A percentile compares a stretch with the other conserved stretches of the same genome.
These are phyloP conservation scores for Dryadomyces quercus-mongolicae DNA, from an alignment of 2,329 filamentous ascomycete genomes.

Conservation along the genomic window DNA sequence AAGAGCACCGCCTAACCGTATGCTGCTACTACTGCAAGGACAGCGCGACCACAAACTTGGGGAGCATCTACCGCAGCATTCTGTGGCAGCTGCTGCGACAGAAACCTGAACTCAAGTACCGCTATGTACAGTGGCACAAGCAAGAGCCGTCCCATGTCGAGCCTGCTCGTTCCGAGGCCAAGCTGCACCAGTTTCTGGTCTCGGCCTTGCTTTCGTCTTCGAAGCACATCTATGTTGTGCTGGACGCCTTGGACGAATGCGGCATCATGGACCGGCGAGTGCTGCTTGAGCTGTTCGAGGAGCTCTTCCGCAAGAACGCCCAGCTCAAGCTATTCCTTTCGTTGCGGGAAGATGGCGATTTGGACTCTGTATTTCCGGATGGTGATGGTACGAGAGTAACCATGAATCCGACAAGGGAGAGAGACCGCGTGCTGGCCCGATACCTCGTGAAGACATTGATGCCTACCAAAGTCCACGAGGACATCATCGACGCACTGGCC, in stretches of 20 bases:
- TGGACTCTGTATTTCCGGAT: not conserved
- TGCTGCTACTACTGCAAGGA: too few species aligned
- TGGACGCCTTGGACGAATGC: slow-evolving; percentile 2
- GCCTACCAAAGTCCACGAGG: not conserved
- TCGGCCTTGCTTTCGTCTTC: not conserved
- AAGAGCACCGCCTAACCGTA: too few species aligned
- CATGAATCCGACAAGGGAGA: not conserved
- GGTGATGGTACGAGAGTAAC: not conserved
- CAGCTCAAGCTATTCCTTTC: not conserved
- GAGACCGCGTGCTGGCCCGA: not conserved
- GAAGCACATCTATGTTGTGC: slow-evolving; percentile 7
- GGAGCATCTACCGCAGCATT: too few species aligned
- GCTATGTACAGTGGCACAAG: too few species aligned
- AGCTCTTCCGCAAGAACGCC: not conserved
- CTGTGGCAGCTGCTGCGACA: too few species aligned
- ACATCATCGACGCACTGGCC: not conserved
- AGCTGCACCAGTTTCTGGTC: not conserved
- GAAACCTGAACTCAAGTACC: too few species aligned
- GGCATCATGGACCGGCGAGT: not conserved
- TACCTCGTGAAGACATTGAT: not conserved
- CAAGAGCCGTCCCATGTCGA: too few species aligned
- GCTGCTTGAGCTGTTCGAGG: not conserved
- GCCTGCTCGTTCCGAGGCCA: not conserved
- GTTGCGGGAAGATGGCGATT: not conserved
- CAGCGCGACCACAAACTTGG: too few species aligned